Conservation (phyloP, 805 yeast genomes). For the Lipomyces spencermartinsiae region DNA sequence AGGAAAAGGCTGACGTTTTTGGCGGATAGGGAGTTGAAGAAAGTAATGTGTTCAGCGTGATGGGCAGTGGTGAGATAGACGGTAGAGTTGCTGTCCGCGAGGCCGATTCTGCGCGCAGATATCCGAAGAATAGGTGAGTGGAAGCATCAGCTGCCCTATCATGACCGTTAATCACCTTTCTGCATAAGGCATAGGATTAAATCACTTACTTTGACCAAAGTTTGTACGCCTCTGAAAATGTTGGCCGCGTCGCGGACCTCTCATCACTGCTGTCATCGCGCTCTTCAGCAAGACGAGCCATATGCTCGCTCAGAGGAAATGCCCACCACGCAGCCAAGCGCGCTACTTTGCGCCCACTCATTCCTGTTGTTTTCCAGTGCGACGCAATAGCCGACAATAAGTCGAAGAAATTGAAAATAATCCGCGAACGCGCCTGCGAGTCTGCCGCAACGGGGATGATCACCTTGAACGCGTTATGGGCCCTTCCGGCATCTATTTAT, state of each 20-base stretch:
- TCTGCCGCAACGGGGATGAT: constrained; percentile 80
- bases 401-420: constrained; percentile 86
- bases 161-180: constrained; percentile 57
- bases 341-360: constrained; percentile 80
- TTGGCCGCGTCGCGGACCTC: neutral
- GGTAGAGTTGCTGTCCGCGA: constrained; percentile 9
- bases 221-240: constrained; percentile 26
- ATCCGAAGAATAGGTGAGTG: constrained; percentile 78
- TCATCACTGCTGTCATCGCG: constrained; percentile 12
- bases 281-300: constrained; percentile 68
- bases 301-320: constrained; percentile 54
- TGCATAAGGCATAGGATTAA: neutral
- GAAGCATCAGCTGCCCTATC: constrained; percentile 82
- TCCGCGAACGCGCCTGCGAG: constrained; percentile 87
- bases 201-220: constrained; percentile 24
- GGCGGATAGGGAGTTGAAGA: constrained; percentile 29
- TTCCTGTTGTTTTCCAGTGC: constrained; percentile 75
- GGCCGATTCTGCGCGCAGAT: constrained; percentile 60
- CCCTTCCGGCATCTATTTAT: constrained; percentile 62
- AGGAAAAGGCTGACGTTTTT: neutral
- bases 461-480: constrained; percentile 70
- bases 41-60: constrained; percentile 31
- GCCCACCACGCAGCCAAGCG: constrained; percentile 92
- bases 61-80: constrained; percentile 26
- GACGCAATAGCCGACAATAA: constrained; percentile 77